Base-by-base conservation (phyloP, 129 eudicot genomes). In the Pittosporum tobira region DNA sequence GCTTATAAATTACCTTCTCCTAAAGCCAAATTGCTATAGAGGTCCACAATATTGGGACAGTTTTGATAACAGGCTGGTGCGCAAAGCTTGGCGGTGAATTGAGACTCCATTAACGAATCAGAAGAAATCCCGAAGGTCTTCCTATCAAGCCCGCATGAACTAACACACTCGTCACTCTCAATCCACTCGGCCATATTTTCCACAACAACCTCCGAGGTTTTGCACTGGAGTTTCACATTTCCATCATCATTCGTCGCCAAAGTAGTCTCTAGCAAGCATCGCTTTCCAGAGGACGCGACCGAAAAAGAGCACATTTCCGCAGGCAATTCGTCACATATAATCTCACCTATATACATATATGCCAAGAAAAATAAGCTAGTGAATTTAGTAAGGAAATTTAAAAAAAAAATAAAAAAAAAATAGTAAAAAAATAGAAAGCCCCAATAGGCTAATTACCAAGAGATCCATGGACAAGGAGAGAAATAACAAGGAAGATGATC, bases 11-110 rank as follows among this genome's bases (percentile, higher is more conserved):
- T 18, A 75, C 81, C 81, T 65, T 76, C 81, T 36, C 64, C 77
- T 20, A 55, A n/a, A 31, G 81, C 81, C 42, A 76, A 48, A 31
- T 65, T 60, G 37, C 55, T 47, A 59, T 75, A 75, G 31, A 74
- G 79, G 45, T 74, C 74, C 40, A 68, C 55, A 31, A 69, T 58
- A 46, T 75, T 76, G 43, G 77, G 81, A 56, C 81, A 76, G 30
- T 71, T 70, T 23, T 59, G 38, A 55, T 40, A 61, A 20, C 81
- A 75, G 11, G 31, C 40, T 10, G 66, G 47, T 1, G 73, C 60
- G 62, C 81, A 76, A 2, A 71, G 61, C 44, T 50, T 71, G 59
- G 74, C n/a, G 0, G 70, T 56, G 44, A 62, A 62, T 3, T 61
- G 31, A 1, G 70, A 48, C 25, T 70, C 73, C 2, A 67, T 43